Evolutionary conservation across 192 early-diverging fungal genomes (phyloP).

Genomic region (Coemansia biformis): DNA sequence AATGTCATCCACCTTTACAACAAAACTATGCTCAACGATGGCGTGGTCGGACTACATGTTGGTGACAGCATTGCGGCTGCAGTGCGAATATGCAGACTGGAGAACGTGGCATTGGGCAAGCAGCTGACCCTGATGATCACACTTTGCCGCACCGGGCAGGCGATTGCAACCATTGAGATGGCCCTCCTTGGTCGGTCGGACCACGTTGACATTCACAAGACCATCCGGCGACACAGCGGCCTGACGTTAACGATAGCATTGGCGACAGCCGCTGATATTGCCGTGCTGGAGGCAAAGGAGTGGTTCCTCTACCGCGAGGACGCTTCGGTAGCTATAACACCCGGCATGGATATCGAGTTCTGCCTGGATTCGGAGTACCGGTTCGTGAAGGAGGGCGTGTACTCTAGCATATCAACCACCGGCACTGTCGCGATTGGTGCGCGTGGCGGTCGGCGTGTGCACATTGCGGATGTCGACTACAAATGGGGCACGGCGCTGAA

Average conservation of each 20-base stretch:
- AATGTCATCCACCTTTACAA: slow-evolving; percentile 81
- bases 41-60: too few relatives aligned
- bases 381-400: slow-evolving; percentile 54
- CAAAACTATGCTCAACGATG: slow-evolving; percentile 67
- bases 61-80: too few relatives aligned
- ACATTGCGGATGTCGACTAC: slow-evolving; percentile 75
- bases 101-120: not conserved
- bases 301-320: slow-evolving; percentile 62
- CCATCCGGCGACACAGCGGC: slow-evolving; percentile 65
- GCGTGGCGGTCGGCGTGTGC: slow-evolving; percentile 54
- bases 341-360: slow-evolving; percentile 67
- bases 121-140: slow-evolving; percentile 65
- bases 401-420: slow-evolving; percentile 66
- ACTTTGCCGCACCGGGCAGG: slow-evolving; percentile 53
- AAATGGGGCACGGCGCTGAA: slow-evolving; percentile 65
- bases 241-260: slow-evolving; percentile 64
- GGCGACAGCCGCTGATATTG: slow-evolving; percentile 61
- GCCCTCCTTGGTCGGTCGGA: slow-evolving; percentile 76
- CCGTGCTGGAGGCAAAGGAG: slow-evolving; percentile 71
- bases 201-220: slow-evolving; percentile 65
- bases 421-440: slow-evolving; percentile 56
- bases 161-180: slow-evolving; percentile 65
- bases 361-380: slow-evolving; percentile 64
- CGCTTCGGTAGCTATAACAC: slow-evolving; percentile 23
- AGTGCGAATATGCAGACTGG: not conserved